Conservation (phyloP, 2,329 filamentous ascomycete species). For the Ophiostoma quercus region DNA sequence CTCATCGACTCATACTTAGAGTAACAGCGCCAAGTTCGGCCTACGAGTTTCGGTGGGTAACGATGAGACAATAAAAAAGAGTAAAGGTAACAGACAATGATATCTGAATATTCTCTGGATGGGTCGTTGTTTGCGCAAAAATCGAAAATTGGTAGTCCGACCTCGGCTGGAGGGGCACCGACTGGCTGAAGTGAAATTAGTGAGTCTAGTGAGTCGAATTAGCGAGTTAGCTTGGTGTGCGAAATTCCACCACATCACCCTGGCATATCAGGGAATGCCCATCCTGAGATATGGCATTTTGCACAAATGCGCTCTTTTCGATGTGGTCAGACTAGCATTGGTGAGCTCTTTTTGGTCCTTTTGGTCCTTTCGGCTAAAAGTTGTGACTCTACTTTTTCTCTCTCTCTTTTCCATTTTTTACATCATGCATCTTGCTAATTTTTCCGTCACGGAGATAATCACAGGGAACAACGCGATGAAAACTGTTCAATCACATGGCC, state of each 20-base stretch:
- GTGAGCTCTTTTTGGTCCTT: neutral
- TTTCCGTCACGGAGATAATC: slow-evolving; percentile 6
- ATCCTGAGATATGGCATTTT: slow-evolving; percentile 9
- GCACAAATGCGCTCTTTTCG: neutral
- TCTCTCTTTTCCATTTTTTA: neutral
- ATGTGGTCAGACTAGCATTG: neutral
- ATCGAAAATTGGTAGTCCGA: neutral
- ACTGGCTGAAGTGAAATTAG: neutral
- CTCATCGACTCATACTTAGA: neutral
- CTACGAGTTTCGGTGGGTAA: slow-evolving; percentile 1
- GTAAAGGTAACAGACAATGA: neutral
- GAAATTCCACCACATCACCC: neutral
- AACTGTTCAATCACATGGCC: neutral
- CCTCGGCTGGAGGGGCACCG: slow-evolving; percentile 3
- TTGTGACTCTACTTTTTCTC: neutral
- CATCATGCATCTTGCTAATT: slow-evolving; percentile 1
- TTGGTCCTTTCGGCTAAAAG: neutral
- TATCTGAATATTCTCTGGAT: neutral
- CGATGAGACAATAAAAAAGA: neutral
- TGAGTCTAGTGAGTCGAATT: neutral
- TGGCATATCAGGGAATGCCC: neutral
- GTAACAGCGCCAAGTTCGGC: neutral
- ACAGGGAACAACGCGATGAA: neutral
- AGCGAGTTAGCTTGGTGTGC: neutral
- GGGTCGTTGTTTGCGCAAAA: neutral